Evolutionary conservation across 2,329 filamentous ascomycete genomes (phyloP).

Genomic region (Ophiocordyceps camponoti-floridani): DNA sequence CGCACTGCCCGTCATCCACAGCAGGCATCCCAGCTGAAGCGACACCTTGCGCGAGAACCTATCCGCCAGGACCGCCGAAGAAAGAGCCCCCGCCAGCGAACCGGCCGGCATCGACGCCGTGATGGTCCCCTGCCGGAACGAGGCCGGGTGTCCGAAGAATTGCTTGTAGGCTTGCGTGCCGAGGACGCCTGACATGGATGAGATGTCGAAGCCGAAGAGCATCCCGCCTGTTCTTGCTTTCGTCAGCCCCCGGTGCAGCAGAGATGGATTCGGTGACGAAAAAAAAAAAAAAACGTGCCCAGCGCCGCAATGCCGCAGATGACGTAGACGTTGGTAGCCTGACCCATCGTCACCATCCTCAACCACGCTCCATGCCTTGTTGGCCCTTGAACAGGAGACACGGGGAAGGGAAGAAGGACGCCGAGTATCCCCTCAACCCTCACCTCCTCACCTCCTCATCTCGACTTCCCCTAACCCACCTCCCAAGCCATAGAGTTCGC

Average conservation of each 20-base stretch:
- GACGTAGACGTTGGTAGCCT: slow-evolving; percentile 34
- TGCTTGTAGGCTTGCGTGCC: slow-evolving; percentile 51
- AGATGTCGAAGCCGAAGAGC: slow-evolving; percentile 66
- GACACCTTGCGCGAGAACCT: slow-evolving; percentile 28
- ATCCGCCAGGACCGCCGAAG: slow-evolving; percentile 32
- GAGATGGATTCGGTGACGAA: no score
- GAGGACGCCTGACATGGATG: slow-evolving; percentile 52
- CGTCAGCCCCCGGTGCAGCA: not conserved
- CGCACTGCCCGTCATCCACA: slow-evolving; percentile 31
- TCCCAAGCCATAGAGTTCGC: no score
- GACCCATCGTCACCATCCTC: slow-evolving; percentile 15
- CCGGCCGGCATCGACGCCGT: slow-evolving; percentile 59
- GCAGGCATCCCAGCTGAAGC: slow-evolving; percentile 28
- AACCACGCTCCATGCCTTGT: no score
- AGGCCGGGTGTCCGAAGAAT: slow-evolving; percentile 47
- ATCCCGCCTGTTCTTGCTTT: slow-evolving; percentile 34
- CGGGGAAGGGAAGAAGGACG: no score
- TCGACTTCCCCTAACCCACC: no score
- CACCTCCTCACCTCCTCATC: no score
- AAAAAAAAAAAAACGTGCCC: no score
- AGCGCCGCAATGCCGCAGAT: slow-evolving; percentile 39
- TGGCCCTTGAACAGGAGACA: no score
- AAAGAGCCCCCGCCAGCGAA: slow-evolving; percentile 41
- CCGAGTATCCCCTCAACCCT: no score
- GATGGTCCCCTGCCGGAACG: slow-evolving; percentile 48